A percentile compares a stretch with the other conserved stretches of the same genome.
phyloP scores from a whole-genome alignment of 2,329 filamentous ascomycete genomes.

The Helminthosporium solani region DNA sequence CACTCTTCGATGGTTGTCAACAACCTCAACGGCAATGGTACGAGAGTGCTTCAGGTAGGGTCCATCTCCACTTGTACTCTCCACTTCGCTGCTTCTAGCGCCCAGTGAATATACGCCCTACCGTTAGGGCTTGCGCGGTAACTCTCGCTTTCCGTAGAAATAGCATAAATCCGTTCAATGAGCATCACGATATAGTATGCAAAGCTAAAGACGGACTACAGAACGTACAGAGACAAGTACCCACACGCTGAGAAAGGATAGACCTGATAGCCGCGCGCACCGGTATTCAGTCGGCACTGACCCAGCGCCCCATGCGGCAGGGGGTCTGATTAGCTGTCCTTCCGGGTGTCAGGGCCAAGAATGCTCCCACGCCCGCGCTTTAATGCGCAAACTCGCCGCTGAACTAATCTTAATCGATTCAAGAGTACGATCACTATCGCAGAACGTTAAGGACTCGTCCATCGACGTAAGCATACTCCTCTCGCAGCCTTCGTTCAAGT shows the following conservation, averaged over 20 bases:
- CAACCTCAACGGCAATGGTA: slow-evolving; percentile 13
- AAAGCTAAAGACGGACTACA: slow-evolving; percentile 24
- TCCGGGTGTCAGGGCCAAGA: slow-evolving; percentile 24
- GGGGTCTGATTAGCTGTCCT: slow-evolving; percentile 24
- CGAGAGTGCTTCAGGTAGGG: slow-evolving; percentile 20
- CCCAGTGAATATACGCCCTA: slow-evolving; percentile 10
- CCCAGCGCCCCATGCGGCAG: slow-evolving; percentile 21
- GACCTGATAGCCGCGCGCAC: slow-evolving; percentile 17
- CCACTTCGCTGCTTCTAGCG: slow-evolving; percentile 8
- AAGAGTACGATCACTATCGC: slow-evolving; percentile 21
- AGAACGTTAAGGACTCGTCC: slow-evolving; percentile 18
- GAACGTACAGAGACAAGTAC: slow-evolving; percentile 16
- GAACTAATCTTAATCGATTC: slow-evolving; percentile 20
- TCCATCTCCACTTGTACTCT: slow-evolving; percentile 6
- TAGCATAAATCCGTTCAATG: neutral
- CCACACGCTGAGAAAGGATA: slow-evolving; percentile 17
- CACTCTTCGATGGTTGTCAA: slow-evolving; percentile 22
- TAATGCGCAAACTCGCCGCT: slow-evolving; percentile 27
- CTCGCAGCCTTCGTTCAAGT: neutral
- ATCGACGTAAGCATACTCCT: slow-evolving; percentile 22
- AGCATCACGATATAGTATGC: slow-evolving; percentile 12
- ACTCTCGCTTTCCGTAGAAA: neutral
- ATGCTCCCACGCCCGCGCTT: slow-evolving; percentile 24
- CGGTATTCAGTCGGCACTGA: slow-evolving; percentile 18
- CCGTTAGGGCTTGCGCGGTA: slow-evolving; percentile 11